A percentile compares a stretch with the other conserved stretches of the same genome.
Conservation (phyloP, 176 grass and related monocot genomes). For the Carex kokanica region DNA sequence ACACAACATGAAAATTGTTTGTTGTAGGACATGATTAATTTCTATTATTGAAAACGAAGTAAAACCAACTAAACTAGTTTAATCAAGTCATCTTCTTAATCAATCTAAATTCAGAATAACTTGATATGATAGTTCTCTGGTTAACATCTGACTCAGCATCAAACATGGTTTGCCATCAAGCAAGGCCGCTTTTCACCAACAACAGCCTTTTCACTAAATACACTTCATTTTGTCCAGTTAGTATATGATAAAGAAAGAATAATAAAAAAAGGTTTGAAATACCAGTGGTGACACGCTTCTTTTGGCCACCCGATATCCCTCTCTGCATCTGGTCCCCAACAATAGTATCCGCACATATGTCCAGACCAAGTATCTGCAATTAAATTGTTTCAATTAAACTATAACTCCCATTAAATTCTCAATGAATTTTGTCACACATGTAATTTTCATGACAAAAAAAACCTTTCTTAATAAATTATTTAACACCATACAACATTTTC, state of each 20-base stretch:
- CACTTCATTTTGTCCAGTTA: not conserved
- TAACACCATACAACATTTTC: conserved; percentile 11
- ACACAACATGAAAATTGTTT: not conserved
- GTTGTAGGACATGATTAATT: not conserved
- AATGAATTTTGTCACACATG: conserved; percentile 15
- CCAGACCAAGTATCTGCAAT: conserved; percentile 86
- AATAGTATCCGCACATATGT: conserved; percentile 93
- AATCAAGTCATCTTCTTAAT: not conserved
- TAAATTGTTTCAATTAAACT: conserved; percentile 8
- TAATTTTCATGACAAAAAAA: not conserved
- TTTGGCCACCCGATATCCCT: conserved; percentile 92
- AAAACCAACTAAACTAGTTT: not conserved
- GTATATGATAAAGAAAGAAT: not conserved
- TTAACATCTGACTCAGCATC: not conserved
- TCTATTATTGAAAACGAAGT: not conserved
- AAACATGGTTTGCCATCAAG: not conserved
- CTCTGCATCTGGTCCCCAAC: conserved; percentile 96
- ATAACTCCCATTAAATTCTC: conserved; percentile 8
- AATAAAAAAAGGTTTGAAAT: conserved; percentile 12
- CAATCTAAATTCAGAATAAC: not conserved
- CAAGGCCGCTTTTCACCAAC: not conserved
- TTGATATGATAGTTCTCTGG: not conserved
- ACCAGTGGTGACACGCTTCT: conserved; percentile 98
- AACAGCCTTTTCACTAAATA: not conserved
- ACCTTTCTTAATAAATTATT: conserved; percentile 23